Evolutionary conservation across 2,329 filamentous ascomycete genomes (phyloP), one percentile per base, ranked within the genome.

Genomic region (Fusarium nisikadoi): DNA sequence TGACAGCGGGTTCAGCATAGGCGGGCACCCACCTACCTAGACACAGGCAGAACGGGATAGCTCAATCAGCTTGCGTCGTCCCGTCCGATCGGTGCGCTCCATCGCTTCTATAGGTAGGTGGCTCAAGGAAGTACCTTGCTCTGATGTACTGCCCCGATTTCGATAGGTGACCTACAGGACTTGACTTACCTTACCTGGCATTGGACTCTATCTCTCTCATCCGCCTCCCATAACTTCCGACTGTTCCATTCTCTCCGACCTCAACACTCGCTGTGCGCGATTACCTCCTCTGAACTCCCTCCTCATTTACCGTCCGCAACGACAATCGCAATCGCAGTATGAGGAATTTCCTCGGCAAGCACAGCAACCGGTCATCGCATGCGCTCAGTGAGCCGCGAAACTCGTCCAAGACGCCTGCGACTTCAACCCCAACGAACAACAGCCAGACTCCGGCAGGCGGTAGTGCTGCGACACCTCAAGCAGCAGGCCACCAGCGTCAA

Each of bases 331-430:
- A 62, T 62, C 59, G 71, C 66, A 80, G 73, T 69, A 89, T 89
- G 87, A 86, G 84, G 77, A 81, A 81, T 80, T 88, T 88, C 78
- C 81, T 88, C 79, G 84, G 85, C 79, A 88, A 83, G 83, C 84
- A 87, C 80, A 85, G 83, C 83, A 87, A 87, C 77, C 86, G 86
- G 76, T 87, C 87, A 79, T 87, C 88, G 82, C 86, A 87, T 78
- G 84, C 85, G 72, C 83, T 88, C 76, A 81, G 83, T 76, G 86
- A 87, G 78, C 79, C 75, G 62, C 81, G 75, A 80, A 81, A 78
- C 75, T 80, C 81, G 77, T 69, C 70, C 46, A 73, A 73, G 54
- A 59, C 65, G 50, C 43, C 62, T n/a, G 41, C 62, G 61, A 49
- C 70, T 14, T 55, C 64, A 41, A 61, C 70, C 39, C 42, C 70